Conservation (phyloP, 2,329 filamentous ascomycete genomes). For the Balansia obtecta region DNA sequence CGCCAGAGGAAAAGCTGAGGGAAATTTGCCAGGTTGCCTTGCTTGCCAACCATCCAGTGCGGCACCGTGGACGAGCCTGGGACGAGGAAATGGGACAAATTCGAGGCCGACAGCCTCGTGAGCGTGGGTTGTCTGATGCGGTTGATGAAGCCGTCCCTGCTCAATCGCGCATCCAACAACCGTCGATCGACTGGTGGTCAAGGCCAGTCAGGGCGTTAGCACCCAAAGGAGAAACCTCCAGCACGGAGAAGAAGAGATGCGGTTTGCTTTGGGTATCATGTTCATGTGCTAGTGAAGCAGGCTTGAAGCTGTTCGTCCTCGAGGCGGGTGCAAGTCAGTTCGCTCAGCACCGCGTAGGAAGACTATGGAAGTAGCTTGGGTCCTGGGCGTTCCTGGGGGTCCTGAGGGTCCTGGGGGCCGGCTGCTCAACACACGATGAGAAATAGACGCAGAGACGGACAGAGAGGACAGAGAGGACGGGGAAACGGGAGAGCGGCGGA, state of each 20-base stretch:
- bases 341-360: conserved; percentile 1
- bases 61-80: not conserved
- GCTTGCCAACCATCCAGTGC: not conserved
- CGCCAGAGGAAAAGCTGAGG: too few relatives aligned
- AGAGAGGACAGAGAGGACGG: too few relatives aligned
- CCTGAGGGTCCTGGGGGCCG: too few relatives aligned
- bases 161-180: not conserved
- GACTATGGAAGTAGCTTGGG: not conserved
- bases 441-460: not conserved
- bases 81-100: not conserved
- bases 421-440: not conserved
- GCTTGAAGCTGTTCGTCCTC: conserved; percentile 1
- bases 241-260: conserved; percentile 26
- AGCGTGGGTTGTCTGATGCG: not conserved
- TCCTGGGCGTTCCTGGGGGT: too few relatives aligned
- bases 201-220: conserved; percentile 24
- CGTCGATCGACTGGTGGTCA: not conserved
- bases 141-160: not conserved
- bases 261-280: conserved; percentile 26
- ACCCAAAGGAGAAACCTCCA: conserved; percentile 28
- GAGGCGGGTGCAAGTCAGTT: conserved; percentile 4
- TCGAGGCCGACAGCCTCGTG: not conserved
- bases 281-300: conserved; percentile 16
- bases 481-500: not conserved
- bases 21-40: not conserved